Evolutionary conservation across 192 early-diverging fungal species (phyloP), one percentile per base, ranked within the genome.

Genomic region (Phlyctochytrium arcticum): DNA sequence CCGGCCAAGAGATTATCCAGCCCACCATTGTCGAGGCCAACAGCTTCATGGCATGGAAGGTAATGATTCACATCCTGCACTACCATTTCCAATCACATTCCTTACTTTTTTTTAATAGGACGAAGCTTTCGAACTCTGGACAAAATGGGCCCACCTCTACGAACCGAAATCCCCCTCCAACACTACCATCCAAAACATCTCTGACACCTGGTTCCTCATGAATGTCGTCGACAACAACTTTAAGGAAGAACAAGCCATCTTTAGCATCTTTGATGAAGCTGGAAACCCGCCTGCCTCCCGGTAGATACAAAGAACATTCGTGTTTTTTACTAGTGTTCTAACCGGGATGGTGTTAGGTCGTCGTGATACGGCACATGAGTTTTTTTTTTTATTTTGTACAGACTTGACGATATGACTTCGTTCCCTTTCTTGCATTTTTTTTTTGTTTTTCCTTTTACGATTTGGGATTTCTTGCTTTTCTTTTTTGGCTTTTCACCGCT

Each of bases 151-250:
- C 8, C 59, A 67, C 27, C 75, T 92, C 57, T 93, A 94, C 63
- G 80, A 67, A 3, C 61, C 67, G 10, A 61, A 73, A 2, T 79
- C 83, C 0, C 33, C 60, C 1, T 84, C 80, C 39, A 59, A 57
- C 10, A 65, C 78, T 56, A 69, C 94, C 47, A 80, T 98, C 48
- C 21, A 72, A 33, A 54, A 60, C 21, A 85, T 98, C 47, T 65
- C 74, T 15, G 81, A 90, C 67, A 79, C 74, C 7, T 98, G 90
- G 89, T 96, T 88, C 65, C 79, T 98, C 75, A 76, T 96, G 57
- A 96, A 96, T 76, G 84, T 98, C 58, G 94, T 96, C 42, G 88
- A 98, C 74, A 98, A 98, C 76, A 89, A 98, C 77, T 95, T 86
- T 74, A 88, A 91, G 83, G 48, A 70, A 72, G 23, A 77, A 77